phyloP scores from a whole-genome alignment of 2,329 filamentous ascomycete genomes.

The Ceratocystis destructans region DNA sequence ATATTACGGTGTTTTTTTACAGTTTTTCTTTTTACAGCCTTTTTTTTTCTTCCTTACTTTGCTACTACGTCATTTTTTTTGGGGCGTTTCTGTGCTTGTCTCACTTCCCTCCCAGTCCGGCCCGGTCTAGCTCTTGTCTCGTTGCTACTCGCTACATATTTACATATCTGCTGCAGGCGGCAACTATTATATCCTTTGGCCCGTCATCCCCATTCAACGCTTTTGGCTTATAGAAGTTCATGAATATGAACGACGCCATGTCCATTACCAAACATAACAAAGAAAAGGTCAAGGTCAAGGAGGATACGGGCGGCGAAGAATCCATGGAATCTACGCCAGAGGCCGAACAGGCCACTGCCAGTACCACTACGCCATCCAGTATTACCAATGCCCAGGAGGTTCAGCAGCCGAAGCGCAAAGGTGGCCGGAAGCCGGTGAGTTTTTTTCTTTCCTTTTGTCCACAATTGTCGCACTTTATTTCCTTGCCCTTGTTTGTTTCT shows the following conservation, averaged over 20 bases:
- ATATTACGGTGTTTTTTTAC: too few species aligned
- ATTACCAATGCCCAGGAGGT: slow-evolving; percentile 32
- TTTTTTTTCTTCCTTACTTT: too few species aligned
- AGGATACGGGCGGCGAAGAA: slow-evolving; percentile 47
- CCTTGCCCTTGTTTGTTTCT: not conserved
- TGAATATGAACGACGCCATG: slow-evolving; percentile 50
- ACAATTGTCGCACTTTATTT: not conserved
- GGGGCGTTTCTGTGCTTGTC: not conserved
- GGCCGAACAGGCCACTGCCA: slow-evolving; percentile 32
- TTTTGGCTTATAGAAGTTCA: not conserved
- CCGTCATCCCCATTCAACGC: not conserved
- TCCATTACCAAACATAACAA: slow-evolving; percentile 49
- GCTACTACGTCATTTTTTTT: too few species aligned
- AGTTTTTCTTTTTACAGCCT: too few species aligned
- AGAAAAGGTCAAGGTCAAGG: slow-evolving; percentile 40
- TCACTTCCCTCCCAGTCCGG: not conserved
- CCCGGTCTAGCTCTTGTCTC: not conserved
- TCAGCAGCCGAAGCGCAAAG: slow-evolving; percentile 81
- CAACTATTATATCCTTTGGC: not conserved
- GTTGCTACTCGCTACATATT: too few species aligned
- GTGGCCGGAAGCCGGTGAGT: slow-evolving; percentile 92
- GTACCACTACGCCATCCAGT: slow-evolving; percentile 19
- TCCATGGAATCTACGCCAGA: slow-evolving; percentile 49
- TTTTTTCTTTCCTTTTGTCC: slow-evolving; percentile 24
- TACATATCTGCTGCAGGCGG: not conserved